phyloP scores from a whole-genome alignment of 1,284 basidiomycete genomes.

The Ceratobasidium sp. region DNA sequence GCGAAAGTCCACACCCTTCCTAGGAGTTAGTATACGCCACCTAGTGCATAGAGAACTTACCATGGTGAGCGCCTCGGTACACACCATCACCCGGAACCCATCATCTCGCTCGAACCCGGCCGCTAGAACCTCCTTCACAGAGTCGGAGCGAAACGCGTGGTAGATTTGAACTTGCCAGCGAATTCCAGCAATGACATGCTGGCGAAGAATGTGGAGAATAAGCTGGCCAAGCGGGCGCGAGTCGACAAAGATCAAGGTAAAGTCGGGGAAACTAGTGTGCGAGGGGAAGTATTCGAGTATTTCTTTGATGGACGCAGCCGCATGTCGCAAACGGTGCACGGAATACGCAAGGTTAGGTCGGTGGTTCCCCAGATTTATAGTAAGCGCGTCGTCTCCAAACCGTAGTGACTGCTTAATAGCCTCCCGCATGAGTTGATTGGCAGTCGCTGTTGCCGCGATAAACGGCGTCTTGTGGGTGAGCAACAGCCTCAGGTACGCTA shows the following conservation, averaged over 20 bases:
- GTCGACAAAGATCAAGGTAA: slow-evolving; percentile 10
- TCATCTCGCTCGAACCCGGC: background rate
- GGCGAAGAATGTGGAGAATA: background rate
- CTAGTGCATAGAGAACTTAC: background rate
- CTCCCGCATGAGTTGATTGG: background rate
- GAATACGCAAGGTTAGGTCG: background rate
- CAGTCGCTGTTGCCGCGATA: slow-evolving; percentile 1
- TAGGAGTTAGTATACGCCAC: background rate
- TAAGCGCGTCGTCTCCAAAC: background rate
- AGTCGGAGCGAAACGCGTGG: background rate
- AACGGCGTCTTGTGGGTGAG: background rate
- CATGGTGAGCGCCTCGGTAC: slow-evolving; percentile 7
- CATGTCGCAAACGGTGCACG: background rate
- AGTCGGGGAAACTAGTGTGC: background rate
- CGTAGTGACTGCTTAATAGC: background rate
- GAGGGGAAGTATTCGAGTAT: background rate
- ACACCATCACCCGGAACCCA: background rate
- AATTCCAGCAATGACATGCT: background rate
- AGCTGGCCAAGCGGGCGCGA: background rate
- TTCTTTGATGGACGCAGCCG: background rate
- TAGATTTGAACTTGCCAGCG: background rate
- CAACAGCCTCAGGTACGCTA: background rate
- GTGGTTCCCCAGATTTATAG: background rate
- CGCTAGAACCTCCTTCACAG: background rate
- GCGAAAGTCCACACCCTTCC: slow-evolving; percentile 7